Base-by-base conservation (phyloP, 345 rosid species). In the Dipteronia dyeriana region DNA sequence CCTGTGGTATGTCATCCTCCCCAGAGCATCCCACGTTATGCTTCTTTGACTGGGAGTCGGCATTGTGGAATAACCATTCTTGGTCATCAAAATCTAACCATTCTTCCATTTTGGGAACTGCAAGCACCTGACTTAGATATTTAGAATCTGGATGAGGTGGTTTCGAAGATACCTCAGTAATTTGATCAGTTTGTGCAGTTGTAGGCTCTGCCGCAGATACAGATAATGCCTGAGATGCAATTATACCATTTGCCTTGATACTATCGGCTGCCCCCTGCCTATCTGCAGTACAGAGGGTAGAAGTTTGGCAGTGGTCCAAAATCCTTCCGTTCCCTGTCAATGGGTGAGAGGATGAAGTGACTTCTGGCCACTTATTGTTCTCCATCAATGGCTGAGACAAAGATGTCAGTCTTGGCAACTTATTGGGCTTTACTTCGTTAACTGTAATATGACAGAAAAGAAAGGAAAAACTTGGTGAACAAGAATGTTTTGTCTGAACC, bases 101-200 rank as follows among this genome's bases (percentile, higher is more conserved):
- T 39, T 85, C 91, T 77, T 94, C 91, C 83, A 83, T 80, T 70
- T 81, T 79, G 31, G 98, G 94, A 73, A 94, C 81, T 51, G 80
- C 65, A 39, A 94, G 84, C 66, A 94, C 75, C 83, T 81, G 79
- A 83, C 79, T 80, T 66, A 90, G 84, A 82, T 85, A 85, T 80
- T 94, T 90, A 16, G 75, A 77, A 81, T 93, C 97, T 0, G 93
- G 90, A 84, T 93, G 98, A 39, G 91, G 96, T 49, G 85, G 91
- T 78, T 84, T 89, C 39, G 22, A 68, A 62, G 82, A 80, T 25
- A 51, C 86, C 82, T 85, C 90, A 38, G 72, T 77, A 16, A 66
- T 79, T 66, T 82, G 85, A 76, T 82, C 84, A 67, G 77, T 81
- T 76, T 76, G 83, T 67, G 76, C 76, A 74, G 76, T 78, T 66